These are phyloP conservation scores for Aureobasidium sp. DNA, from an alignment of 2,329 filamentous ascomycete species.

Conservation along the genomic window DNA sequence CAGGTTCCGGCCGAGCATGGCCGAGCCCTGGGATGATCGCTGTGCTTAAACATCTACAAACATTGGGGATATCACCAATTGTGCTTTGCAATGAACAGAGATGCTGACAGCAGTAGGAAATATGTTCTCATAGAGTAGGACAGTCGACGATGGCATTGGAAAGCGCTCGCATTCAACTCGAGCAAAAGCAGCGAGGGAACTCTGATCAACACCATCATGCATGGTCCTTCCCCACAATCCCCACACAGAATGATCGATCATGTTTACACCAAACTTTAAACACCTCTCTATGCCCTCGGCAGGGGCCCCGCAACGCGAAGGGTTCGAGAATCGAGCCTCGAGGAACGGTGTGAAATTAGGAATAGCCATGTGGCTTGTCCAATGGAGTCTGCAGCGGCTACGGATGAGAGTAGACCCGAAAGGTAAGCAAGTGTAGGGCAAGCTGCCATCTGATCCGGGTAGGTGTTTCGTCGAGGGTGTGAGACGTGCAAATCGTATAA, in stretches of 20 bases:
- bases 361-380: not conserved
- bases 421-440: not conserved
- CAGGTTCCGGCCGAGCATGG: not conserved
- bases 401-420: not conserved
- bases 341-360: too few species aligned
- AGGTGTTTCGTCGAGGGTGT: not conserved
- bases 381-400: not conserved
- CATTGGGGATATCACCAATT: not conserved
- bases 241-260: not conserved
- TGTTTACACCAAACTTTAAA: not conserved
- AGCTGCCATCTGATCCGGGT: not conserved
- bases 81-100: not conserved
- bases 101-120: not conserved
- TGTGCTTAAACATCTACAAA: not conserved
- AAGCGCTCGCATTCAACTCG: not conserved
- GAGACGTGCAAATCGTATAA: not conserved
- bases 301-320: not conserved
- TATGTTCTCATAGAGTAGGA: not conserved
- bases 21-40: not conserved
- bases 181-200: not conserved
- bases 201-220: too few species aligned
- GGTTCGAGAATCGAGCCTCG: not conserved
- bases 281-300: not conserved
- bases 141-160: fast-evolving
- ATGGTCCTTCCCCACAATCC: not conserved